phyloP scores from a whole-genome alignment of 2,329 filamentous ascomycete species.

The Phyllosticta paracitricarpa region DNA sequence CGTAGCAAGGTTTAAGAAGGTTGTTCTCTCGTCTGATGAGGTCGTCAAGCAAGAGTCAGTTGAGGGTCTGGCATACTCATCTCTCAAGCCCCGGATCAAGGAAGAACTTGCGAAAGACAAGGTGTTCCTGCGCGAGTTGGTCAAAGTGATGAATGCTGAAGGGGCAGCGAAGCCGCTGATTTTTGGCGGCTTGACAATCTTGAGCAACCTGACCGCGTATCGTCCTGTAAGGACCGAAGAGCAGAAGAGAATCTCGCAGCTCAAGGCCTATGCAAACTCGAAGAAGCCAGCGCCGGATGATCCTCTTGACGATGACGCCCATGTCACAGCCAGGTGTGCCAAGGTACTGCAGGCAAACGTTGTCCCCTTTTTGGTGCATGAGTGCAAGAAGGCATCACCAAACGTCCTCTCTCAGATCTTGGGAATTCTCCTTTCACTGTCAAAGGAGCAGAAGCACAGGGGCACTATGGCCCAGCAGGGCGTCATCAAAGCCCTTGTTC shows the following conservation, averaged over 20 bases:
- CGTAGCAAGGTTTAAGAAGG: slow-evolving; percentile 49
- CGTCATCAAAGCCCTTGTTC: slow-evolving; percentile 74
- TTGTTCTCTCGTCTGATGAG: slow-evolving; percentile 52
- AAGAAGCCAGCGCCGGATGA: slow-evolving; percentile 54
- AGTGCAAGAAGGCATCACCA: slow-evolving; percentile 61
- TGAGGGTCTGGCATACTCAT: slow-evolving; percentile 87
- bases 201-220: slow-evolving; percentile 77
- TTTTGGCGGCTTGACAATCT: slow-evolving; percentile 77
- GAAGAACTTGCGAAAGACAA: slow-evolving; percentile 64
- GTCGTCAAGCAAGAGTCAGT: slow-evolving; percentile 59
- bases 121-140: slow-evolving; percentile 58
- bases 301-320: slow-evolving; percentile 63
- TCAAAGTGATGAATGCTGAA: slow-evolving; percentile 45
- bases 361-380: slow-evolving; percentile 65
- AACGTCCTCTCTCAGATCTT: slow-evolving; percentile 63
- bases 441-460: slow-evolving; percentile 62
- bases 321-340: slow-evolving; percentile 66
- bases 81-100: slow-evolving; percentile 75
- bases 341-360: slow-evolving; percentile 69
- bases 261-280: slow-evolving; percentile 90
- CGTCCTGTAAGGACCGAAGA: slow-evolving; percentile 72
- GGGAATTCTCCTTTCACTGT: slow-evolving; percentile 67
- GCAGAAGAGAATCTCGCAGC: slow-evolving; percentile 79
- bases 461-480: slow-evolving; percentile 85
- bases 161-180: slow-evolving; percentile 48